Percentiles rank a stretch among this genome's conserved stretches.
Conservation (phyloP, 441 rosid species). For the Metrosideros polymorpha region DNA sequence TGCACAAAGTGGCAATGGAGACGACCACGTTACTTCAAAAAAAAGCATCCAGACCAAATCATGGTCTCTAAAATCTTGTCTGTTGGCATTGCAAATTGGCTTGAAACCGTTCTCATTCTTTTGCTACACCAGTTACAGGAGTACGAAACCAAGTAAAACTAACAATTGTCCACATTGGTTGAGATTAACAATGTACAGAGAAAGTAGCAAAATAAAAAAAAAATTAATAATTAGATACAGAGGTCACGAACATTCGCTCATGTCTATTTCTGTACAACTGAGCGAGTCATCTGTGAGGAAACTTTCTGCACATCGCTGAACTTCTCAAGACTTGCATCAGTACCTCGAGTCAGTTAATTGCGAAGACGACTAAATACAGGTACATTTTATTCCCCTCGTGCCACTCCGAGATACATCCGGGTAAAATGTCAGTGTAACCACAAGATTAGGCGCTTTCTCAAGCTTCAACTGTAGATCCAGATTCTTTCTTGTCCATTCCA, state of each 20-base stretch:
- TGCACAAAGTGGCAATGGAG: not conserved
- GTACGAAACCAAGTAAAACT: not conserved
- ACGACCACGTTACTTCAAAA: not conserved
- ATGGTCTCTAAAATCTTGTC: not conserved
- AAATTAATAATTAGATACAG: not conserved
- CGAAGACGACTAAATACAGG: not conserved
- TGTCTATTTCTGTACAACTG: not conserved
- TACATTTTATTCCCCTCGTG: not conserved
- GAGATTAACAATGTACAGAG: not conserved
- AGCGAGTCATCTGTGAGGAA: not conserved
- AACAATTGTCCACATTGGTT: not conserved
- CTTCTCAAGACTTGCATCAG: not conserved
- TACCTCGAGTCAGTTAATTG: not conserved
- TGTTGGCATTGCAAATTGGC: not conserved
- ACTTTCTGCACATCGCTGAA: not conserved
- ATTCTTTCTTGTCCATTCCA: slow-evolving; percentile 70
- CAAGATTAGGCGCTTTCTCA: slow-evolving; percentile 31
- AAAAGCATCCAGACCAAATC: not conserved
- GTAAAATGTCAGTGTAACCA: slow-evolving; percentile 28
- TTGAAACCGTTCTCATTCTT: not conserved
- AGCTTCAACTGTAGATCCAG: slow-evolving; percentile 40
- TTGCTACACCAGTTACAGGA: not conserved
- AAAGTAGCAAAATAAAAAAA: not conserved
- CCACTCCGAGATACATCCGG: not conserved
- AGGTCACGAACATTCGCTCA: not conserved